Percentiles rank a stretch among this genome's conserved stretches.
These are phyloP conservation scores for Carex parvula DNA, from an alignment of 176 grass and related monocot species.

Conservation along the genomic window DNA sequence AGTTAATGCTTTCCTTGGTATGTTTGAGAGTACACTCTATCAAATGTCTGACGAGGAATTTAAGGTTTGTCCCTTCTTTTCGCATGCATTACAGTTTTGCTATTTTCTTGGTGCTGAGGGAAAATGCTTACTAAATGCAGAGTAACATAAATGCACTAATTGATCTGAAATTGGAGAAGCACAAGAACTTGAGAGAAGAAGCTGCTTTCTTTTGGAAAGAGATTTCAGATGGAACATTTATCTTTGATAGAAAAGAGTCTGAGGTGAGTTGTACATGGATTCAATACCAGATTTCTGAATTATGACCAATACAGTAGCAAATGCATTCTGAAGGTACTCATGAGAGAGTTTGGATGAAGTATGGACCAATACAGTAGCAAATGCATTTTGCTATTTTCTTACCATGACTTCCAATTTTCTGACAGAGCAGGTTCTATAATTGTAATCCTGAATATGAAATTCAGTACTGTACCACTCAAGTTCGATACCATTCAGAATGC, in stretches of 20 bases:
- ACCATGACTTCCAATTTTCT: background rate
- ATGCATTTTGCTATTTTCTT: background rate
- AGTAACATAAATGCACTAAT: slow-evolving; percentile 69
- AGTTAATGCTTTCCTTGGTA: slow-evolving; percentile 70
- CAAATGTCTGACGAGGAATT: slow-evolving; percentile 79
- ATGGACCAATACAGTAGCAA: background rate
- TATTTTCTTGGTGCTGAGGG: background rate
- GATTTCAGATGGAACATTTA: slow-evolving; percentile 76
- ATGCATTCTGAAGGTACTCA: background rate
- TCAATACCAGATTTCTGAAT: no score
- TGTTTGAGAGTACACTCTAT: slow-evolving; percentile 64
- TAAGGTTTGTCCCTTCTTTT: slow-evolving; percentile 55
- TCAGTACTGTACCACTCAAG: background rate
- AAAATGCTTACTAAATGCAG: slow-evolving; percentile 38
- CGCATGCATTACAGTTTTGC: background rate
- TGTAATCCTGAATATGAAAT: background rate
- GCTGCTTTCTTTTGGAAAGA: slow-evolving; percentile 78
- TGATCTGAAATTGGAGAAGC: slow-evolving; percentile 92
- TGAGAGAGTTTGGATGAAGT: background rate
- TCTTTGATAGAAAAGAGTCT: slow-evolving; percentile 76
- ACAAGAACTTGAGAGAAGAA: slow-evolving; percentile 90
- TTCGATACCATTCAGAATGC: background rate
- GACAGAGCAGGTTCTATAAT: background rate
- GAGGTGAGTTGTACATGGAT: slow-evolving; percentile 36
- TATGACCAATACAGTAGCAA: background rate